Evolutionary conservation across 2,329 filamentous ascomycete species (phyloP).

Genomic region (Xylariaceae sp.): DNA sequence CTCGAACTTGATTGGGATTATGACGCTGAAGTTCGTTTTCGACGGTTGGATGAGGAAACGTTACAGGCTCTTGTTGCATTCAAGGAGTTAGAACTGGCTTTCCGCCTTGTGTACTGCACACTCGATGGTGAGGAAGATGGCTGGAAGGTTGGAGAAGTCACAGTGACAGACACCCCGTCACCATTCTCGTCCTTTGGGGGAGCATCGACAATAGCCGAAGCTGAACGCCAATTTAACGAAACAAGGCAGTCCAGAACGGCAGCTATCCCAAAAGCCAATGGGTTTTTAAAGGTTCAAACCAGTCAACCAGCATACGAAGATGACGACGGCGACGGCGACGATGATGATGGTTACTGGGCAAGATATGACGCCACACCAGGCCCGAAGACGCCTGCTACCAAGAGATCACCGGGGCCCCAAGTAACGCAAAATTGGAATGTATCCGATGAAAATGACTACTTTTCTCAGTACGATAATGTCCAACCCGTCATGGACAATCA

Average conservation of each 20-base stretch:
- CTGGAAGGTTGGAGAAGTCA: conserved; percentile 71
- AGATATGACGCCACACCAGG: conserved; percentile 69
- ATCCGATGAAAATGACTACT: conserved; percentile 66
- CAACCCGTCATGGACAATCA: conserved; percentile 78
- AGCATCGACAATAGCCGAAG: conserved; percentile 50
- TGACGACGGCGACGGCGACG: conserved; percentile 56
- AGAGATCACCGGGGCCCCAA: conserved; percentile 59
- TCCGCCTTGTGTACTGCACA: conserved; percentile 66
- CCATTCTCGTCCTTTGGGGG: conserved; percentile 55
- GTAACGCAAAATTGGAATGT: conserved; percentile 32
- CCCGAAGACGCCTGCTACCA: conserved; percentile 55
- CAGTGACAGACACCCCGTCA: conserved; percentile 52
- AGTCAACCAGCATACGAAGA: conserved; percentile 4
- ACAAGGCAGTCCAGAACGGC: conserved; percentile 28
- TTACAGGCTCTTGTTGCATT: conserved; percentile 64
- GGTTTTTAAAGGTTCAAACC: conserved; percentile 12
- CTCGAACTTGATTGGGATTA: conserved; percentile 68
- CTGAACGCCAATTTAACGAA: conserved; percentile 53
- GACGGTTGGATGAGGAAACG: conserved; percentile 70
- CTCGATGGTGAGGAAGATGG: conserved; percentile 60
- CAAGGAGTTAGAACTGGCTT: conserved; percentile 56
- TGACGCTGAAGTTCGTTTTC: conserved; percentile 60
- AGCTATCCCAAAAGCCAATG: conserved; percentile 13
- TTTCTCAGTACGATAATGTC: conserved; percentile 69
- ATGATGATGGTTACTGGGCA: conserved; percentile 73